Evolutionary conservation across 306 rosid species (phyloP).

Genomic region (Castanopsis chinensis): DNA sequence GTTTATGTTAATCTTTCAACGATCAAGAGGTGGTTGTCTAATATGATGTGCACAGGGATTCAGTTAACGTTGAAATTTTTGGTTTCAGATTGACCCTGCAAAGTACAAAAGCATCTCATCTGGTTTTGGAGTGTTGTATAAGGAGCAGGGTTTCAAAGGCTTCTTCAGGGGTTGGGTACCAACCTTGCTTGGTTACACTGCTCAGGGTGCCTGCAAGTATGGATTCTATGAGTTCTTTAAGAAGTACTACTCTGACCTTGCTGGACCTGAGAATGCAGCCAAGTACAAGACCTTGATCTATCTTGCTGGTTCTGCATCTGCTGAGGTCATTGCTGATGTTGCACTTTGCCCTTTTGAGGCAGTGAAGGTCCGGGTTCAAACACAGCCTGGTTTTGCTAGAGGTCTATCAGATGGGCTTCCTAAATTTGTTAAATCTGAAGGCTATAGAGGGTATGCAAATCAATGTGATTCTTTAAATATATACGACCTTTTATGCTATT

Average conservation of each 20-base stretch:
- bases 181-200: constrained; percentile 93
- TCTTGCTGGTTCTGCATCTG: constrained; percentile 99
- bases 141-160: constrained; percentile 87
- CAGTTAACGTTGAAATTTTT: constrained; percentile 2
- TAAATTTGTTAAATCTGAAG: constrained; percentile 85
- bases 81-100: constrained; percentile 78
- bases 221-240: constrained; percentile 95
- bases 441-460: constrained; percentile 70
- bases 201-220: constrained; percentile 97
- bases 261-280: constrained; percentile 90
- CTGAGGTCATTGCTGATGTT: constrained; percentile 92
- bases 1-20: background rate
- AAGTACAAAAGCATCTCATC: constrained; percentile 84
- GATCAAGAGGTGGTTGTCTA: background rate
- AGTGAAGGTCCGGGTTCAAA: constrained; percentile 95
- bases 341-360: constrained; percentile 98
- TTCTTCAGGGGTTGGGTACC: constrained; percentile 99
- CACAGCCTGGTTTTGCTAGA: constrained; percentile 95
- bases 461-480: background rate
- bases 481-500: too few species aligned
- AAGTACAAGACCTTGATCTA: constrained; percentile 97
- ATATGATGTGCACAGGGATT: background rate
- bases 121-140: constrained; percentile 83
- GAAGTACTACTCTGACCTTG: constrained; percentile 90
- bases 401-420: constrained; percentile 92